Conservation (phyloP, 495 filamentous ascomycete genomes). For the Thermothielavioides terrestris region DNA sequence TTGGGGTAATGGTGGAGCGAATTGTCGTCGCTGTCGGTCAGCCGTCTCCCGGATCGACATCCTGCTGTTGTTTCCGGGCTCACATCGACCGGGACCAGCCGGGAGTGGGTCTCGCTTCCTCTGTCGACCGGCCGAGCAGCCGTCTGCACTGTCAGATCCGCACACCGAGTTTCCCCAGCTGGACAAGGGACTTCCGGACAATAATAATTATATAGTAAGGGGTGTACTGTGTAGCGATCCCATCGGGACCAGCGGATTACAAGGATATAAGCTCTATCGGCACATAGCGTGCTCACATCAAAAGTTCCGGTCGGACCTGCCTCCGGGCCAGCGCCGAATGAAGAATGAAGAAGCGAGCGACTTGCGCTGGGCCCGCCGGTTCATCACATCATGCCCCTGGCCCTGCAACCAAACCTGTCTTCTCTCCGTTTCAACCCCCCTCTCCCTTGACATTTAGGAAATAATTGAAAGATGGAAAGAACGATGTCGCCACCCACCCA, state of each 20-base stretch:
- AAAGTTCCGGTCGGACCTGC: background rate
- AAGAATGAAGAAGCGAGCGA: conserved; percentile 8
- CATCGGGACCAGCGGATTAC: conserved; percentile 1
- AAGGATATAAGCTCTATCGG: conserved; percentile 2
- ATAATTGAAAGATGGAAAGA: background rate
- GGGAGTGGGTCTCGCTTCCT: too few relatives aligned
- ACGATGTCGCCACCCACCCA: background rate
- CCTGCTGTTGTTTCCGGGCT: too few relatives aligned
- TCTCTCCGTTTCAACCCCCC: background rate
- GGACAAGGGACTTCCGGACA: background rate
- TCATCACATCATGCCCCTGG: conserved; percentile 4
- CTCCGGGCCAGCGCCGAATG: background rate
- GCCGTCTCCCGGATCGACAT: too few relatives aligned
- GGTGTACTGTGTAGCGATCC: background rate
- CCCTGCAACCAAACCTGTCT: background rate
- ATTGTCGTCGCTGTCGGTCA: background rate
- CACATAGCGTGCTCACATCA: background rate
- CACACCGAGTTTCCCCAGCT: background rate
- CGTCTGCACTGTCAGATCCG: too few relatives aligned
- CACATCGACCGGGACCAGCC: too few relatives aligned
- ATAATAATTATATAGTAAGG: background rate
- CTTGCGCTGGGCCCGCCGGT: conserved; percentile 1
- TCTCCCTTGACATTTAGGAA: background rate
- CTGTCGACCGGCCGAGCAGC: too few relatives aligned
- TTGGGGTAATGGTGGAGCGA: background rate